These are phyloP conservation scores for Adiantum capillusveneris DNA, from an alignment of 75 land plant species.

Conservation along the genomic window DNA sequence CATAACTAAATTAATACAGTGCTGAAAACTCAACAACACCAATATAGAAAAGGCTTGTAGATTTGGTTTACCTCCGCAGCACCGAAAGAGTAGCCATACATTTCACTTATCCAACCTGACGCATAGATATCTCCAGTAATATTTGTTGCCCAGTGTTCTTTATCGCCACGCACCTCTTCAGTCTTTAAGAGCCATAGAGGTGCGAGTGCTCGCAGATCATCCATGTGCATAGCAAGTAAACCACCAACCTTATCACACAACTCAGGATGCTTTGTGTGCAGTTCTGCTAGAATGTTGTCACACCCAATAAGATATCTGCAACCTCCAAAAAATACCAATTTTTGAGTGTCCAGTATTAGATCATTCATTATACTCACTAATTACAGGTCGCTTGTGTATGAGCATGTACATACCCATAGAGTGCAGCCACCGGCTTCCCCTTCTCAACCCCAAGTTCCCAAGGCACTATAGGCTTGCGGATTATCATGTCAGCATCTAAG, in stretches of 20 bases:
- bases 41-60: too few species aligned
- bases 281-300: conserved; percentile 74
- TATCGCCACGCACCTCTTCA: conserved; percentile 83
- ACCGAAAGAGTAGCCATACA: conserved; percentile 99
- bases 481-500: conserved; percentile 90
- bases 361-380: neutral
- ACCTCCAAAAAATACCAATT: neutral
- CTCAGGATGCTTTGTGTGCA: conserved; percentile 92
- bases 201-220: conserved; percentile 81
- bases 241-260: conserved; percentile 98
- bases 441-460: conserved; percentile 94
- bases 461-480: conserved; percentile 76
- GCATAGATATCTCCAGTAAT: conserved; percentile 91
- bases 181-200: conserved; percentile 97
- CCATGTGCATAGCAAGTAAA: conserved; percentile 85
- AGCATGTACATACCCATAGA: conserved; percentile 51
- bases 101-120: conserved; percentile 93
- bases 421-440: conserved; percentile 85
- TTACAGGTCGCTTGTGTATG: neutral
- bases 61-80: conserved; percentile 92
- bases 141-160: conserved; percentile 85
- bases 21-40: too few species aligned
- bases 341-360: too few species aligned
- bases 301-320: conserved; percentile 87
- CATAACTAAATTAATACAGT: too few species aligned